A percentile compares a stretch with the other conserved stretches of the same genome.
Evolutionary conservation across 345 rosid genomes (phyloP).

Genomic region (Populus nigra): DNA sequence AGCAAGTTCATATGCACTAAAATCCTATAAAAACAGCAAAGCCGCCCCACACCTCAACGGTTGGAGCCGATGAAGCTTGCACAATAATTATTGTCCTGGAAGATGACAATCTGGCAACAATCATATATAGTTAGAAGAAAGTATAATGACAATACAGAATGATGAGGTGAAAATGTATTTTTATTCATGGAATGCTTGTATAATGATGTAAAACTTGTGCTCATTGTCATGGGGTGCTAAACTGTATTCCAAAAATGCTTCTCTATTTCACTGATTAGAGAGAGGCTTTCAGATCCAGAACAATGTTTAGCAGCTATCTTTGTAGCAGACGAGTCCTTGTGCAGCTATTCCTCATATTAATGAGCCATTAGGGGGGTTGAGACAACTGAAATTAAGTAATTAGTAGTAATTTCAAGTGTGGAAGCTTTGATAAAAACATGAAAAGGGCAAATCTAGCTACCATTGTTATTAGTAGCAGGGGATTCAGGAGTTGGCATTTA

Average conservation of each 20-base stretch:
- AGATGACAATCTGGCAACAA: slow-evolving; percentile 46
- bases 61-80: slow-evolving; percentile 62
- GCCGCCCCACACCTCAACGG: slow-evolving; percentile 62
- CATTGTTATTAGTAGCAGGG: not conserved
- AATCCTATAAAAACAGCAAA: slow-evolving; percentile 9
- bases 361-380: not conserved
- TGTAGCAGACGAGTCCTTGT: not conserved
- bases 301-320: not conserved
- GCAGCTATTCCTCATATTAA: not conserved
- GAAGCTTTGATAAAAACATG: not conserved
- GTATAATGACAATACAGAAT: not conserved
- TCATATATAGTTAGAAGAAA: slow-evolving; percentile 3
- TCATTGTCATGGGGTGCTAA: not conserved
- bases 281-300: not conserved
- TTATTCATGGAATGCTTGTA: not conserved
- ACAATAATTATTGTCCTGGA: slow-evolving; percentile 34
- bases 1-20: not conserved
- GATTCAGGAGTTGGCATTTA: not conserved
- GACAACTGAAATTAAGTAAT: not conserved
- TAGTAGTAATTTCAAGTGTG: not conserved
- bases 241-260: not conserved
- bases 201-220: not conserved
- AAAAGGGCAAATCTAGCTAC: not conserved
- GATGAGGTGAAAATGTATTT: no score
- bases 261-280: not conserved